A percentile compares a stretch with the other conserved stretches of the same genome.
phyloP scores from a whole-genome alignment of 768 basidiomycete species.

The Pleurotus platypus region DNA sequence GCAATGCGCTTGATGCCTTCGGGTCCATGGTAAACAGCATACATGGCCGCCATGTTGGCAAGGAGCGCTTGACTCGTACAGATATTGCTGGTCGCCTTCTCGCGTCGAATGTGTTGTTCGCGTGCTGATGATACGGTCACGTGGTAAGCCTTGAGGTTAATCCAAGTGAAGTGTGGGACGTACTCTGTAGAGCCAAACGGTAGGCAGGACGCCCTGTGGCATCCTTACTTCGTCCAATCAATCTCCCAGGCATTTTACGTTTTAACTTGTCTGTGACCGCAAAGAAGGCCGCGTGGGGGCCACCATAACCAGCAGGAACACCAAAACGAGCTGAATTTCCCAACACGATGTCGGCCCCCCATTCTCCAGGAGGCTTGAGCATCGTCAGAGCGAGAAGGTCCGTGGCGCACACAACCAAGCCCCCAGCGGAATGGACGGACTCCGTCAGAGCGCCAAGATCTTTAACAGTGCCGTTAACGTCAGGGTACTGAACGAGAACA shows the following conservation, averaged over 20 bases:
- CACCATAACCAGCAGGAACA: constrained; percentile 95
- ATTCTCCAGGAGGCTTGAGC: constrained; percentile 95
- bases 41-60: constrained; percentile 99
- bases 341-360: constrained; percentile 95
- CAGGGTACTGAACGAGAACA: constrained; percentile 90
- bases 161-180: constrained; percentile 24
- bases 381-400: constrained; percentile 91
- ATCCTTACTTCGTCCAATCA: constrained; percentile 90
- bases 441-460: constrained; percentile 68
- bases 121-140: constrained; percentile 54
- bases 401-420: constrained; percentile 83
- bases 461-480: constrained; percentile 79
- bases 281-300: constrained; percentile 97
- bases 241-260: constrained; percentile 97
- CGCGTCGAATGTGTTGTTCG: constrained; percentile 95
- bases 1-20: constrained; percentile 82
- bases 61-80: constrained; percentile 97
- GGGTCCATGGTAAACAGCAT: constrained; percentile 95
- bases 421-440: constrained; percentile 68
- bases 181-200: constrained; percentile 91
- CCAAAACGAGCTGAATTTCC: constrained; percentile 97
- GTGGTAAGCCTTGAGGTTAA: neutral
- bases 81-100: constrained; percentile 98
- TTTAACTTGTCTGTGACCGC: constrained; percentile 89
- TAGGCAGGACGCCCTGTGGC: constrained; percentile 83